Evolutionary conservation across 176 grass and related monocot genomes (phyloP).

Genomic region (Pharus latifolius): DNA sequence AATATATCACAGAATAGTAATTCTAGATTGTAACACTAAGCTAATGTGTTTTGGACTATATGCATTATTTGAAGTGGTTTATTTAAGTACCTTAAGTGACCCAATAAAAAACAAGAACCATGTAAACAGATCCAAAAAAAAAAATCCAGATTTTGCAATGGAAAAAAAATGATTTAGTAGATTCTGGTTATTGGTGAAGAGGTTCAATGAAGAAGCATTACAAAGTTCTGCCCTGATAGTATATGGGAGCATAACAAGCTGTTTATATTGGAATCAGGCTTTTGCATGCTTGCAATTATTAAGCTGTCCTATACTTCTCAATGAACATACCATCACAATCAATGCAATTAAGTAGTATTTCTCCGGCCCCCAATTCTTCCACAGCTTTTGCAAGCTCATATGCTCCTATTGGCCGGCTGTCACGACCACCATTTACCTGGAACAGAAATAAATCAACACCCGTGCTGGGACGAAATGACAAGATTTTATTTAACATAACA

Average conservation of each 20-base stretch:
- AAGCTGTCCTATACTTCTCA: background rate
- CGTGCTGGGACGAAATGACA: background rate
- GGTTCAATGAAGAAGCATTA: background rate
- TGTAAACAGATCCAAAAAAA: background rate
- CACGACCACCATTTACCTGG: slow-evolving; percentile 83
- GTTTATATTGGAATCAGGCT: background rate
- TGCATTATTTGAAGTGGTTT: background rate
- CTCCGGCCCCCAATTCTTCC: slow-evolving; percentile 81
- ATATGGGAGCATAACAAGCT: background rate
- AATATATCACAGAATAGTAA: background rate
- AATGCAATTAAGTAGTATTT: slow-evolving; percentile 96
- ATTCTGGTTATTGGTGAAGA: background rate
- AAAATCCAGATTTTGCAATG: background rate
- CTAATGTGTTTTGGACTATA: background rate
- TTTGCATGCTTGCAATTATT: background rate
- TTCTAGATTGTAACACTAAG: background rate
- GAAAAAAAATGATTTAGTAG: background rate
- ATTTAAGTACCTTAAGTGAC: background rate
- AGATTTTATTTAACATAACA: background rate
- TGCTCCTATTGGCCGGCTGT: slow-evolving; percentile 73
- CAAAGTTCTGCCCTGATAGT: background rate
- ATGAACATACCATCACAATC: slow-evolving; percentile 87
- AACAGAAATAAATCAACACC: slow-evolving; percentile 2
- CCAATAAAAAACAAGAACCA: background rate
- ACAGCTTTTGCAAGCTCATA: slow-evolving; percentile 98